Percentiles rank a stretch among this genome's conserved stretches.
These are phyloP conservation scores for Sphaerostilbella broomeana DNA, from an alignment of 2,329 filamentous ascomycete species.

Conservation along the genomic window DNA sequence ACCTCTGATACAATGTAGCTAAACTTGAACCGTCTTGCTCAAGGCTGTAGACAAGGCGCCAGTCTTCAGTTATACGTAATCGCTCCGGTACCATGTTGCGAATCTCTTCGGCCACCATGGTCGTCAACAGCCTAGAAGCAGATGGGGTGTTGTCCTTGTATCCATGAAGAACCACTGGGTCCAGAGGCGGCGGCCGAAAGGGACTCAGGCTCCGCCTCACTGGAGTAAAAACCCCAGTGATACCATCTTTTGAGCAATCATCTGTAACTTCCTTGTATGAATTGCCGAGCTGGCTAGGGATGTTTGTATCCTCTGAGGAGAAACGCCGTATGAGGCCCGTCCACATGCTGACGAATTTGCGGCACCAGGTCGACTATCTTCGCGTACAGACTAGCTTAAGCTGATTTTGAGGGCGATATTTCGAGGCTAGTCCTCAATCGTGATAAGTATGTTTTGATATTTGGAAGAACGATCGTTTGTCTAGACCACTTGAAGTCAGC, in stretches of 20 bases:
- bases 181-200: slow-evolving; percentile 82
- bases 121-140: slow-evolving; percentile 60
- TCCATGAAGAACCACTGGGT: slow-evolving; percentile 66
- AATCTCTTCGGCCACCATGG: slow-evolving; percentile 83
- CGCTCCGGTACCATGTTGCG: slow-evolving; percentile 80
- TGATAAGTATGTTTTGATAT: too few relatives aligned
- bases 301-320: slow-evolving; percentile 40
- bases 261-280: slow-evolving; percentile 18
- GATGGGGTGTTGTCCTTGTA: slow-evolving; percentile 54
- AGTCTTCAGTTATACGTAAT: slow-evolving; percentile 79
- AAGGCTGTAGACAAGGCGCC: slow-evolving; percentile 80
- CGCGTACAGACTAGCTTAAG: too few relatives aligned
- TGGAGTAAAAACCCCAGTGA: slow-evolving; percentile 52
- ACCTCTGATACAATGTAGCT: slow-evolving; percentile 76
- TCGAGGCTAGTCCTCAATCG: too few relatives aligned
- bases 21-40: slow-evolving; percentile 88
- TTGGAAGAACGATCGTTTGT: too few relatives aligned
- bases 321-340: slow-evolving; percentile 64
- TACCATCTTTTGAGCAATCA: slow-evolving; percentile 41
- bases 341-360: slow-evolving; percentile 30
- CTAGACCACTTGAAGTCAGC: too few relatives aligned
- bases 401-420: too few relatives aligned
- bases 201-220: slow-evolving; percentile 59
- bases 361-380: too few relatives aligned
- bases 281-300: slow-evolving; percentile 24